phyloP scores from a whole-genome alignment of 2,329 filamentous ascomycete genomes.

The Scolecobasidium constrictum region DNA sequence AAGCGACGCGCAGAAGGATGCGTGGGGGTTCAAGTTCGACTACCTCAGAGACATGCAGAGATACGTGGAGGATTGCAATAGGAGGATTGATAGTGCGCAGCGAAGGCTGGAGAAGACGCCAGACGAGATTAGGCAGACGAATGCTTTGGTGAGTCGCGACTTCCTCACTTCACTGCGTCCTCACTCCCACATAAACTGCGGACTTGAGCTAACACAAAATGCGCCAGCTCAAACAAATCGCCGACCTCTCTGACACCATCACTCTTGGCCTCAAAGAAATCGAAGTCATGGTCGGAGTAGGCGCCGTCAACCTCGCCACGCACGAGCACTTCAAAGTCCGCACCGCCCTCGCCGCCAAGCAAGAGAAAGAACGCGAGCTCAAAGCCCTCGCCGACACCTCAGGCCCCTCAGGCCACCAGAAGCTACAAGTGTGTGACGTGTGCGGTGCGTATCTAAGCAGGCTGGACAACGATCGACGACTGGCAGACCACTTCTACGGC shows the following conservation, averaged over 20 bases:
- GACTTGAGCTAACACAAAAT: neutral
- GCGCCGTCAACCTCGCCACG: conserved; percentile 68
- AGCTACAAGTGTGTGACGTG: conserved; percentile 96
- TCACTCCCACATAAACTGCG: neutral
- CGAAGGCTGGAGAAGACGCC: conserved; percentile 90
- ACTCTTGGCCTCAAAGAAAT: conserved; percentile 77
- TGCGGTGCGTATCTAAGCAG: conserved; percentile 90
- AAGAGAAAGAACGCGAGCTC: conserved; percentile 75
- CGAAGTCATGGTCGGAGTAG: conserved; percentile 70
- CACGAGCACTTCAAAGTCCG: conserved; percentile 82
- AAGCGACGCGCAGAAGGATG: conserved; percentile 57
- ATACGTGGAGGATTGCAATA: conserved; percentile 94
- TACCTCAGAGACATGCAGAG: conserved; percentile 94
- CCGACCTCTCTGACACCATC: conserved; percentile 67
- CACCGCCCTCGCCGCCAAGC: conserved; percentile 68
- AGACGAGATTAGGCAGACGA: conserved; percentile 94
- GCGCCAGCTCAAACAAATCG: conserved; percentile 63
- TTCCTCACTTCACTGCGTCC: neutral
- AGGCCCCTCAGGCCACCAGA: conserved; percentile 90
- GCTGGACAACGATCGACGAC: conserved; percentile 83
- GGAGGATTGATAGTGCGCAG: conserved; percentile 83
- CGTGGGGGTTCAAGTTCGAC: conserved; percentile 89
- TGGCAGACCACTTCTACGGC: conserved; percentile 97
- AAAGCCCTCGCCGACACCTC: conserved; percentile 86
- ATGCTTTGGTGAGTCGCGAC: conserved; percentile 50